These are phyloP conservation scores for Tolypocladium tropicale DNA, from an alignment of 2,329 filamentous ascomycete genomes.

Conservation along the genomic window DNA sequence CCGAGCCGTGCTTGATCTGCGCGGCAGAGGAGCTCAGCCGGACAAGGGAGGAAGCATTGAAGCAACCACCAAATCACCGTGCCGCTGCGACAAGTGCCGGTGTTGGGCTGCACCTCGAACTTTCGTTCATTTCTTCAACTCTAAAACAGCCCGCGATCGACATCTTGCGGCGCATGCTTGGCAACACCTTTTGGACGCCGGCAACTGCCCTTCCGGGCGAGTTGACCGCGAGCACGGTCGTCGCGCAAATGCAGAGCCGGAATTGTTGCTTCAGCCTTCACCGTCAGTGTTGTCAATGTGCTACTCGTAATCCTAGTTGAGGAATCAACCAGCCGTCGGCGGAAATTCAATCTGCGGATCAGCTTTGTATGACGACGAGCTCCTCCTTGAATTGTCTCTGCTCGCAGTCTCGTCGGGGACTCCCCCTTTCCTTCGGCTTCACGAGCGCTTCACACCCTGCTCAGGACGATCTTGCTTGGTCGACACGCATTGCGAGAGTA, in stretches of 20 bases:
- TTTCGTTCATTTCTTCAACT: not conserved
- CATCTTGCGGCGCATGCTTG: not conserved
- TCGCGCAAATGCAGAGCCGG: not conserved
- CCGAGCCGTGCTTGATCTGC: not conserved
- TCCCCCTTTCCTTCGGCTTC: not conserved
- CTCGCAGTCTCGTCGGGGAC: not conserved
- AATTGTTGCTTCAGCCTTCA: not conserved
- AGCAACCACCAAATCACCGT: not conserved
- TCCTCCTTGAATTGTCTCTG: not conserved
- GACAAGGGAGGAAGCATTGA: not conserved
- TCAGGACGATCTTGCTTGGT: too few species aligned
- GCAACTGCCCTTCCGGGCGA: not conserved
- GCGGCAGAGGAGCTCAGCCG: not conserved
- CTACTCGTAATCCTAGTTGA: not conserved
- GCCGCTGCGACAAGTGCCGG: not conserved
- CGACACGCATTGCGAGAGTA: too few species aligned
- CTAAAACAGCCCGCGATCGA: not conserved
- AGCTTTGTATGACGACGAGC: not conserved
- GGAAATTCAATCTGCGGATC: not conserved
- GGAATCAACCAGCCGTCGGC: not conserved
- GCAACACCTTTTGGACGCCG: not conserved
- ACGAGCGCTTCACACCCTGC: not conserved
- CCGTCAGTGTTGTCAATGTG: not conserved
- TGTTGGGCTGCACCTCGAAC: not conserved
- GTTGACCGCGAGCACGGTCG: not conserved